Base-by-base conservation (phyloP, 1,284 basidiomycete genomes). In the Grifola frondosa region DNA sequence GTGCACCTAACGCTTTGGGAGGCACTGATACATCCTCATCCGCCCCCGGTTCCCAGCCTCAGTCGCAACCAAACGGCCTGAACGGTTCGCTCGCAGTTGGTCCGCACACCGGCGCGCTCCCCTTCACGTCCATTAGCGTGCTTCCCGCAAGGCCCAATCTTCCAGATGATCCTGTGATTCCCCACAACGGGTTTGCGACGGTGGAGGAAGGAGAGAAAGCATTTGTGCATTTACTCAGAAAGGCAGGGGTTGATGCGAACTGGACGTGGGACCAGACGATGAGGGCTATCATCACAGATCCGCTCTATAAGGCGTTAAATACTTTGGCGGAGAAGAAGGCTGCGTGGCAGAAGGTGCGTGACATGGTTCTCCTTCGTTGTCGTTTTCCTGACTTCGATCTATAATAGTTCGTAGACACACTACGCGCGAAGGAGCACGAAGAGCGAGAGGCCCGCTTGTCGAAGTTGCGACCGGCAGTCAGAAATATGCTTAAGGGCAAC, bases 231-330 rank as follows among this genome's bases (percentile, higher is more conserved):
- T 74, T 99, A 40, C 71, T 99, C 51, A 80, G 84, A 57, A 88
- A 91, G 62, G 89, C 91, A 38, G 88, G 90, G 17, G 86, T 99
- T 36, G 90, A 93, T 67, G 82, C 88, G 35, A 84, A 78, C 53
- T 97, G 91, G 90, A 95, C 92, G 16, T 99, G 97, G 97, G 97
- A 99, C 65, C 84, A 91, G 68, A 94, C 95, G 35, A 97, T 99
- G 89, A 81, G 96, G 58, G 88, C 89, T 56, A 93, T 97, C 65
- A 95, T 99, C 67, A 97, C 94, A 55, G 96, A 99, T 71, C 95
- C 97, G 28, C 70, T 97, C 53, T 99, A 97, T 73, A 97, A 95
- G 71, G 88, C 93, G 37, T 74, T 99, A 48, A 91, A 91, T 62
- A 91, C 90, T 33, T 75, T 98, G 38, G 90, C 92, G 4, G 93